Evolutionary conservation across 139 green algal species (phyloP).

Genomic region (Eudorina sp.): DNA sequence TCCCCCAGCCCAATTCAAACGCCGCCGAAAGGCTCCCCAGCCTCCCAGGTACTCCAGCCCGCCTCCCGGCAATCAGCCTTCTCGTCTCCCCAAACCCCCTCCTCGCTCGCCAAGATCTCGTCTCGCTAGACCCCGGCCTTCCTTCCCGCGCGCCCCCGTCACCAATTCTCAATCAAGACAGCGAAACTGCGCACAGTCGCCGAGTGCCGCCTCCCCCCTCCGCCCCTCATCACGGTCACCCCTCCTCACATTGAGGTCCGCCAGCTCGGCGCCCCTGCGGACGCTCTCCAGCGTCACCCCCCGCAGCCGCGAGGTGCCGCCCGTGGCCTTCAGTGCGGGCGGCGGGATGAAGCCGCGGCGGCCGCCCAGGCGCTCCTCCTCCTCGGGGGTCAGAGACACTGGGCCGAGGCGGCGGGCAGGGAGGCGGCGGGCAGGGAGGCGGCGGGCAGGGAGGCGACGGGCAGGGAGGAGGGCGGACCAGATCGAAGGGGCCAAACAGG

Average conservation of each 20-base stretch:
- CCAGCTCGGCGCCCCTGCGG: neutral
- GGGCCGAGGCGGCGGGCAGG: neutral
- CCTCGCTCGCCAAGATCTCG: neutral
- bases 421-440: too few relatives aligned
- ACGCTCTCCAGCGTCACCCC: neutral
- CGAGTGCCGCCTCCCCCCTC: neutral
- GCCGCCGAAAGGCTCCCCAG: too few relatives aligned
- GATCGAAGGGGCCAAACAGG: neutral
- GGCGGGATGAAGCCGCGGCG: neutral
- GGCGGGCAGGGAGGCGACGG: neutral
- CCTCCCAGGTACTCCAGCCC: too few relatives aligned
- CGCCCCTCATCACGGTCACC: neutral
- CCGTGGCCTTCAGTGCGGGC: neutral
- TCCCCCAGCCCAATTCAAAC: too few relatives aligned
- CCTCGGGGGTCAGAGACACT: constrained; percentile 5
- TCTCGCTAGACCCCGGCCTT: neutral
- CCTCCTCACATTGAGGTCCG: neutral
- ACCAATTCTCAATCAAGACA: neutral
- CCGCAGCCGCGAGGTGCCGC: neutral
- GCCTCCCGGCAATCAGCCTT: too few relatives aligned
- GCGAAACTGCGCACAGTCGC: neutral
- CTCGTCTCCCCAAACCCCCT: neutral
- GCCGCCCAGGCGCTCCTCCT: neutral
- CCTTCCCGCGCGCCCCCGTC: neutral
- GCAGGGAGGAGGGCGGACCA: neutral